These are phyloP conservation scores for Hypoxylon sp. DNA, from an alignment of 2,329 filamentous ascomycete species.

Conservation along the genomic window DNA sequence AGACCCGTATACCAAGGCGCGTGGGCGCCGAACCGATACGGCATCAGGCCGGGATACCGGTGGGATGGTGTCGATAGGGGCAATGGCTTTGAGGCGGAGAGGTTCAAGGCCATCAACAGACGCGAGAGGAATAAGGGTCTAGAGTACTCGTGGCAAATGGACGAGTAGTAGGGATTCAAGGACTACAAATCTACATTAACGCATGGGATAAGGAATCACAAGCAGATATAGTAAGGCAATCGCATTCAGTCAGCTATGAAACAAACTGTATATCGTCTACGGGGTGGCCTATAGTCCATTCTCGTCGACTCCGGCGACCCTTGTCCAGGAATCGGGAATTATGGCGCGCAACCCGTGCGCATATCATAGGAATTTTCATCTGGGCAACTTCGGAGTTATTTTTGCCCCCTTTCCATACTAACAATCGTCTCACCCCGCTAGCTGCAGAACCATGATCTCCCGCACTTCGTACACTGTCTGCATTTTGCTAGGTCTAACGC, in stretches of 20 bases:
- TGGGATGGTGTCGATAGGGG: conserved; percentile 98
- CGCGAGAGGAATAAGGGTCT: conserved; percentile 82
- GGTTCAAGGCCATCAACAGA: conserved; percentile 89
- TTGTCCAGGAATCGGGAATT: conserved; percentile 4
- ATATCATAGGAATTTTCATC: conserved; percentile 13
- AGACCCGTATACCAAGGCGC: conserved; percentile 83
- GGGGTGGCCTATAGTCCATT: conserved; percentile 28
- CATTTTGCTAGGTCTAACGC: conserved; percentile 21
- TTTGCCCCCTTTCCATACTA: conserved; percentile 9
- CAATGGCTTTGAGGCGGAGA: conserved; percentile 93
- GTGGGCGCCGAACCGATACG: conserved; percentile 91
- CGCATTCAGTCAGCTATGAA: conserved; percentile 16
- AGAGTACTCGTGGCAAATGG: conserved; percentile 97
- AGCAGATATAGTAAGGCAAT: conserved; percentile 12
- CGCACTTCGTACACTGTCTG: conserved; percentile 3
- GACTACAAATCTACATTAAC: conserved; percentile 1
- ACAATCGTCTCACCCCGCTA: neutral
- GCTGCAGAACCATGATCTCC: neutral
- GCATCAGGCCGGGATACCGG: conserved; percentile 89
- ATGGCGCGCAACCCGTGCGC: neutral
- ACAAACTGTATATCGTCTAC: conserved; percentile 32
- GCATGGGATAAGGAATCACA: neutral
- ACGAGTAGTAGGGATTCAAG: conserved; percentile 70
- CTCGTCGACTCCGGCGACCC: conserved; percentile 11
- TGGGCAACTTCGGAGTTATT: neutral